Evolutionary conservation across 2,329 filamentous ascomycete genomes (phyloP).

Genomic region (Thermochaetoides dissita): DNA sequence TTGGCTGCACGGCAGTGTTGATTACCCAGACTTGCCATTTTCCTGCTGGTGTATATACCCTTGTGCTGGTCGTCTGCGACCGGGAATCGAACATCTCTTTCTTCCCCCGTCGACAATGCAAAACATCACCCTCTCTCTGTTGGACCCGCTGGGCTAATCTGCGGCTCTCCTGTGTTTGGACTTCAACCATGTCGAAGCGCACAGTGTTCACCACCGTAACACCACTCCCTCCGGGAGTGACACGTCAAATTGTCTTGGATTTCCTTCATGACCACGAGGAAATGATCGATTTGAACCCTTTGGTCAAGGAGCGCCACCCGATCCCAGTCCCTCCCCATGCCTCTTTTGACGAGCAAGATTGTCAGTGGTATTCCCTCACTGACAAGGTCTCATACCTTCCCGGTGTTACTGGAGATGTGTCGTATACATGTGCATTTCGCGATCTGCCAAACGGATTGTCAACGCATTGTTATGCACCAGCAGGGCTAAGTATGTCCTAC

Average conservation of each 20-base stretch:
- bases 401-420: slow-evolving; percentile 53
- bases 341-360: slow-evolving; percentile 54
- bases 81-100: too few species aligned
- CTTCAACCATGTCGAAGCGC: slow-evolving; percentile 47
- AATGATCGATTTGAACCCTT: slow-evolving; percentile 81
- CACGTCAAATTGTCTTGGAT: slow-evolving; percentile 55
- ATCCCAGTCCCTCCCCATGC: slow-evolving; percentile 56
- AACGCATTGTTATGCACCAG: slow-evolving; percentile 72
- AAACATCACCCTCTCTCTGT: too few species aligned
- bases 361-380: slow-evolving; percentile 65
- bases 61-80: too few species aligned
- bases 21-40: neutral
- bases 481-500: slow-evolving; percentile 41
- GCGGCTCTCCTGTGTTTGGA: neutral
- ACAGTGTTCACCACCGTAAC: slow-evolving; percentile 66
- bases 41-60: slow-evolving; percentile 2
- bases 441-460: slow-evolving; percentile 59
- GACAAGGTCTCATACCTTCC: slow-evolving; percentile 67
- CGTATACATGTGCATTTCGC: slow-evolving; percentile 70
- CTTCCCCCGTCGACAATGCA: too few species aligned
- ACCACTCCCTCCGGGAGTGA: slow-evolving; percentile 55
- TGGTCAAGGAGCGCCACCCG: slow-evolving; percentile 57
- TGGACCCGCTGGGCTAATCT: too few species aligned
- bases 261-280: slow-evolving; percentile 65
- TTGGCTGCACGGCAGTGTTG: slow-evolving; percentile 3